Conservation (phyloP, 805 yeast species). For the Vanderwaltozyma yarrowii region DNA sequence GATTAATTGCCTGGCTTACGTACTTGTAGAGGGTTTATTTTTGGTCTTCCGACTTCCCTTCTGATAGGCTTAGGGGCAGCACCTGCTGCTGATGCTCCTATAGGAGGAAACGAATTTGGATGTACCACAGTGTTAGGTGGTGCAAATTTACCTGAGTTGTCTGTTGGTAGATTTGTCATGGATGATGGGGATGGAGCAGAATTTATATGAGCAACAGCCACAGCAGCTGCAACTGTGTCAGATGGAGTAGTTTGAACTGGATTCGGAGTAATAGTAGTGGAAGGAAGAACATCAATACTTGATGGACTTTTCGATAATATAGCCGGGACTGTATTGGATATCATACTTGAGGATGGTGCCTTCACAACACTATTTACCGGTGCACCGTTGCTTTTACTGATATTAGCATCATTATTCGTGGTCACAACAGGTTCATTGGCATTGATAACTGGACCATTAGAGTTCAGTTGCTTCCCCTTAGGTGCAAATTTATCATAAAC, state of each 20-base stretch:
- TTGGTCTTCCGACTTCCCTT: conserved; percentile 27
- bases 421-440: too few relatives aligned
- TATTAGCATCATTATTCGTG: too few relatives aligned
- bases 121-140: conserved; percentile 20
- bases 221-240: neutral
- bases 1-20: conserved; percentile 5
- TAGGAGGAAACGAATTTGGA: conserved; percentile 12
- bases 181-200: neutral
- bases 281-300: neutral
- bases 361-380: neutral
- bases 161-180: neutral
- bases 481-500: conserved; percentile 25
- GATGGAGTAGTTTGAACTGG: neutral
- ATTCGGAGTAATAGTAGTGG: neutral
- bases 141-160: conserved; percentile 11
- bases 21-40: conserved; percentile 14
- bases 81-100: neutral
- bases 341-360: neutral
- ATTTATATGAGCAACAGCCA: neutral
- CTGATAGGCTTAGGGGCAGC: neutral
- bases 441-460: neutral
- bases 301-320: too few relatives aligned
- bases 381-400: neutral
- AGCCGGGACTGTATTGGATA: too few relatives aligned
- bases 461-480: conserved; percentile 20